Conservation (phyloP, 2,329 filamentous ascomycete species). For the Colletotrichum kahawae region DNA sequence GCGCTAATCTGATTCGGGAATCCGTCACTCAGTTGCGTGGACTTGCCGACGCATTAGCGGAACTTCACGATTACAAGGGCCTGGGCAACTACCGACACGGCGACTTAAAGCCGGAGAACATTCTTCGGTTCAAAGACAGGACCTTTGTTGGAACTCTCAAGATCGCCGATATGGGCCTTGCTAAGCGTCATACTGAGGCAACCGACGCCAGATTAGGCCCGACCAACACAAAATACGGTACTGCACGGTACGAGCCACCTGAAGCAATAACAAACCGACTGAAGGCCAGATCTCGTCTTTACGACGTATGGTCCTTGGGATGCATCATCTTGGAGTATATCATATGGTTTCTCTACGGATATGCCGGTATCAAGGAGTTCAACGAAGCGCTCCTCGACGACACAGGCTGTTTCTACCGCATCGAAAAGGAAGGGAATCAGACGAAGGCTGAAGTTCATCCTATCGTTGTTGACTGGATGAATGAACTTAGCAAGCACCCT, state of each 20-base stretch:
- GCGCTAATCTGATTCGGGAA: neutral
- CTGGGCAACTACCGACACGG: neutral
- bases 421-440: too few relatives aligned
- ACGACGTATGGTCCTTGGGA: conserved; percentile 36
- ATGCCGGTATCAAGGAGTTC: neutral
- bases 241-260: neutral
- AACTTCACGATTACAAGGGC: too few relatives aligned
- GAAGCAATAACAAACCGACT: neutral
- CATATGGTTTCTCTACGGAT: conserved; percentile 32
- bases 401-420: too few relatives aligned
- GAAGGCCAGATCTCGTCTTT: conserved; percentile 25
- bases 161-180: conserved; percentile 6
- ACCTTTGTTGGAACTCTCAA: neutral
- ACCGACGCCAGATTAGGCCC: neutral
- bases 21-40: neutral
- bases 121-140: neutral
- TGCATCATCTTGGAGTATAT: conserved; percentile 33
- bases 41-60: neutral
- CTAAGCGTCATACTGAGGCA: neutral
- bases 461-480: too few relatives aligned
- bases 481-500: too few relatives aligned
- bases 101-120: conserved; percentile 12
- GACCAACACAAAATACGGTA: neutral
- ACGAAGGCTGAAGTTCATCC: too few relatives aligned
- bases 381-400: neutral